Base-by-base conservation (phyloP, 2,329 filamentous ascomycete species). In the Claviceps pazoutovae region DNA sequence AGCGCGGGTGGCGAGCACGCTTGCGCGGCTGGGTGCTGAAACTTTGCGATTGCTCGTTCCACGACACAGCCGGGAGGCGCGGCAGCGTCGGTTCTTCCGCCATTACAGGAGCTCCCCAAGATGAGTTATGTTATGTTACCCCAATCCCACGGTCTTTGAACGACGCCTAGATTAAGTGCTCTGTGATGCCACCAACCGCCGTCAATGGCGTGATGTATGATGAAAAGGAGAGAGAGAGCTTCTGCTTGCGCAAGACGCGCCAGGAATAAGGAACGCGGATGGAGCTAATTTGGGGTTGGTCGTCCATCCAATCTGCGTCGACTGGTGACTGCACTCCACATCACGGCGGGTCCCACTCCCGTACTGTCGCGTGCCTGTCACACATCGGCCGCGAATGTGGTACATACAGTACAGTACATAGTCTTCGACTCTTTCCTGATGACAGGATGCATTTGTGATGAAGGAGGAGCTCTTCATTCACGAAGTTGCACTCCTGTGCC, bases 11-110 rank as follows among this genome's bases (percentile, higher is more conserved):
- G 43, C 67, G 63, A 50, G 61, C 62, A 58, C 70, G 70, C 61
- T 72, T 73, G 53, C 64, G 62, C 5, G 66, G 62, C 50, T 67
- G 66, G 37, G 68, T 66, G 57, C 61, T 65, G 53, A 72, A 68
- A 58, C 59, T 66, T 54, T 69, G 66, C 1, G 66, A 66, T 41
- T 65, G 57, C 54, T 66, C 63, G 53, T 71, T 60, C 67, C 68
- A 68, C 36, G 65, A 67, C 36, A 68, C 59, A 13, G 62, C 64
- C 2, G 67, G 66, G 16, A 73, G 63, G 19, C 56, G 59, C 36
- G 71, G 71, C 16, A 74, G 62, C 14, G 67, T 64, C 13, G 66
- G 67, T 56, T 74, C 71, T 23, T 73, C 70, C 9, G 66, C 59
- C 66, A 71, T 70, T 54, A 52, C 13, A 34, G 16, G 8, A 13